Percentiles rank a stretch among this genome's conserved stretches.
These are phyloP conservation scores for Chondrus crispus DNA, from an alignment of 23 red algal species.

Conservation along the genomic window DNA sequence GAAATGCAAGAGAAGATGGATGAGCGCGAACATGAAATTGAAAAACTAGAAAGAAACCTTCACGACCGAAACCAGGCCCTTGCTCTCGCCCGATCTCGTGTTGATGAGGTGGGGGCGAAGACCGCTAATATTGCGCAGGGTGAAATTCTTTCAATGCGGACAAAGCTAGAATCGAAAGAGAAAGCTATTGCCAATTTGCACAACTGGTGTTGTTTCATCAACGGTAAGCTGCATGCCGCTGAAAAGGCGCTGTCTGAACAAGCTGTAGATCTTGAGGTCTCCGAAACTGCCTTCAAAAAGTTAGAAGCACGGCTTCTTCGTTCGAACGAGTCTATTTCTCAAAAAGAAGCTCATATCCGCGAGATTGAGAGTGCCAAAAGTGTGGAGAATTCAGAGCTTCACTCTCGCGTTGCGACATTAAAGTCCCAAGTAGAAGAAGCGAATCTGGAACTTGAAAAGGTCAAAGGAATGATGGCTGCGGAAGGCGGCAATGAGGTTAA, in stretches of 20 bases:
- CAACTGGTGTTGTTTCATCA: conserved; percentile 15
- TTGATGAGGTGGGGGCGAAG: background rate
- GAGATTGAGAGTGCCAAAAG: background rate
- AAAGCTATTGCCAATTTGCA: conserved; percentile 3
- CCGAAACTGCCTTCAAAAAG: background rate
- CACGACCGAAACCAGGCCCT: background rate
- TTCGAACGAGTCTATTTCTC: background rate
- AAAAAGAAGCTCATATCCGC: background rate
- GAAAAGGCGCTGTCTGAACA: background rate
- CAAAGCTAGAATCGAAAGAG: conserved; percentile 7
- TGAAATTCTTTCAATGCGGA: background rate
- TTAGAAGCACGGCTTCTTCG: background rate
- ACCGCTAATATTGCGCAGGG: background rate
- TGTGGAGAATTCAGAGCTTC: background rate
- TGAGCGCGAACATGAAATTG: background rate
- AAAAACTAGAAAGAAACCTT: background rate
- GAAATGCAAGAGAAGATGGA: background rate
- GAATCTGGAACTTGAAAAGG: background rate
- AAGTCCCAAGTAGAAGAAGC: background rate
- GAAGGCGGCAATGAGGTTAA: background rate
- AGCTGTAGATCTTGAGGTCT: background rate
- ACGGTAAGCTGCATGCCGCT: background rate
- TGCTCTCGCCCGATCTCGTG: background rate
- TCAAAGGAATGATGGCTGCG: background rate
- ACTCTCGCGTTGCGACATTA: background rate